A percentile compares a stretch with the other conserved stretches of the same genome.
Conservation (phyloP, 1,139 yeast species). For the Geotrichum carabidarum region DNA sequence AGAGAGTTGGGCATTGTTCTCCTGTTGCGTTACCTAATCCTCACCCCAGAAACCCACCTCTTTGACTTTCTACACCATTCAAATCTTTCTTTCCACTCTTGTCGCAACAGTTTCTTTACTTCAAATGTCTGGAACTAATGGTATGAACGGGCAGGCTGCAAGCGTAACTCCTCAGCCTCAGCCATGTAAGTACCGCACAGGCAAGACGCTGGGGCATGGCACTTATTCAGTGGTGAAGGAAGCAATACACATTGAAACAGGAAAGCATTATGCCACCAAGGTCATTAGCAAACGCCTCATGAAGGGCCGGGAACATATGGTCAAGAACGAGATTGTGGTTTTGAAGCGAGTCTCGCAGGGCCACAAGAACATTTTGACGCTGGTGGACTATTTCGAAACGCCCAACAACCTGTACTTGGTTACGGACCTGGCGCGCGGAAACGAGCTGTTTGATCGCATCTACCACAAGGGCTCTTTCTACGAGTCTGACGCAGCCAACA, state of each 20-base stretch:
- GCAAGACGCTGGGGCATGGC: slow-evolving; percentile 38
- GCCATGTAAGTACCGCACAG: background rate
- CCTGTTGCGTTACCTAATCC: too few relatives aligned
- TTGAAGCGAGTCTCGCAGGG: slow-evolving; percentile 47
- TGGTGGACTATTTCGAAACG: slow-evolving; percentile 69
- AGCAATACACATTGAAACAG: slow-evolving; percentile 40
- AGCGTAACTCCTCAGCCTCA: background rate
- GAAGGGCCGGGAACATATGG: slow-evolving; percentile 45
- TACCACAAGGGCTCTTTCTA: slow-evolving; percentile 48
- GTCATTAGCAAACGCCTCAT: slow-evolving; percentile 42
- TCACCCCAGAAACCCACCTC: too few relatives aligned
- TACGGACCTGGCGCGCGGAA: slow-evolving; percentile 64
- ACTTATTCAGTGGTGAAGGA: slow-evolving; percentile 42
- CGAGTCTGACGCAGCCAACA: slow-evolving; percentile 49
- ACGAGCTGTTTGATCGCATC: slow-evolving; percentile 63
- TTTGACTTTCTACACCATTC: too few relatives aligned
- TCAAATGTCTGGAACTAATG: too few relatives aligned
- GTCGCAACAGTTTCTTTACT: too few relatives aligned
- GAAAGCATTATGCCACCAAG: slow-evolving; percentile 42
- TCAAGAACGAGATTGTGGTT: slow-evolving; percentile 54
- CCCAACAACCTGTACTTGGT: slow-evolving; percentile 53
- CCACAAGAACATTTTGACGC: slow-evolving; percentile 55
- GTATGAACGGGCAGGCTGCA: background rate
- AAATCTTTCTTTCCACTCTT: too few relatives aligned
- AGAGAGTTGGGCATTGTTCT: too few relatives aligned